Evolutionary conservation across 768 basidiomycete species (phyloP), one percentile per base, ranked within the genome.

Genomic region (Gautieria morchelliformis): DNA sequence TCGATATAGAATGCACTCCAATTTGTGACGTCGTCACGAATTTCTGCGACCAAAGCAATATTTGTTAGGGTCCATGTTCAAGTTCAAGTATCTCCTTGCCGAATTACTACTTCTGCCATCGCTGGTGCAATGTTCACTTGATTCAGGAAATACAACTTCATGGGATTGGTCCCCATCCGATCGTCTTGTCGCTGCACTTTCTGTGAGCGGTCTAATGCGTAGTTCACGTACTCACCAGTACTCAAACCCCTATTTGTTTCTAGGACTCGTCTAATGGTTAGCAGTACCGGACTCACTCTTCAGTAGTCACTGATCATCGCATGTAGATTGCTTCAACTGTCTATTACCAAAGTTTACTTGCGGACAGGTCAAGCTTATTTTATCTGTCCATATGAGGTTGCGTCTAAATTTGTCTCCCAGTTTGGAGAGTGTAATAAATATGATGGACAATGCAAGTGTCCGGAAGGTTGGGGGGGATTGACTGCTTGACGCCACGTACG

Each of bases 391-490:
- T 11, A 11, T 22, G 5, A 24, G 41, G 48, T 27, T 60, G 30
- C n/a, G 27, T 20, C 54, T 45, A 46, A 51, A 12, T 40, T 19
- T 19, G 41, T 52, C 44, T 17, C 12, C 0, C 51, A 74, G 67
- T 96, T 83, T 62, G 94, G 93, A 27, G 74, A 83, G 45, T 99
- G 96, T 72, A 86, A 94, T 66, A 78, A 82, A 50, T 97, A 88
- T 66, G 84, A 97, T 66, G 96, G 96, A 1, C 93, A 96, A 64
- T 99, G 96, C 72, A 85, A 92, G 66, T 99, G 96, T 65, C 93
- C 93, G 1, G 80, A 91, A 42, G 96, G 96, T n/a, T 99, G 94
- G 84, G 91, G 93, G 96, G 96, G 1, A 87, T 93, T 39, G 95
- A 98, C 66, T 99, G 96, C 72, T 71, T 96, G 53, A 81, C 81